Evolutionary conservation across 768 basidiomycete species (phyloP).

Genomic region (Tylopilus balloui): DNA sequence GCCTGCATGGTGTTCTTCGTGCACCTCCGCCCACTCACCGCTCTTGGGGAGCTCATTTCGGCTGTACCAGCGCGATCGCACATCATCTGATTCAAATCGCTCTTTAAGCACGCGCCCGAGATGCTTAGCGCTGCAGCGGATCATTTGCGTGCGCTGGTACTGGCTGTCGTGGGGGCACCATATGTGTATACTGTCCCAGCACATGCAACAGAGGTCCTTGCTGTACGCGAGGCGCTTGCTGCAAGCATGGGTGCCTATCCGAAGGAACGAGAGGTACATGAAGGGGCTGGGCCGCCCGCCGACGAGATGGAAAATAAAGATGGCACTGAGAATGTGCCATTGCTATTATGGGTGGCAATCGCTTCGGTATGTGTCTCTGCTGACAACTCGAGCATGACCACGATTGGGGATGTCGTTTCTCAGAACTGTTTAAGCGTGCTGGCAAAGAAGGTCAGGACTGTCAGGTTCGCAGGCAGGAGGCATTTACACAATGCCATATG

Average conservation of each 20-base stretch:
- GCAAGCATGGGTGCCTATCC: conserved; percentile 55
- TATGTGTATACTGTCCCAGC: conserved; percentile 66
- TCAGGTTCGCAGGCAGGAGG: conserved; percentile 43
- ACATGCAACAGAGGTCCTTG: conserved; percentile 64
- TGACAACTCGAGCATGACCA: neutral
- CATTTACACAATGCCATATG: conserved; percentile 39
- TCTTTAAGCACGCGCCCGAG: conserved; percentile 56
- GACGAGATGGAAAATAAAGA: conserved; percentile 21
- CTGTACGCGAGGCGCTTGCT: conserved; percentile 64
- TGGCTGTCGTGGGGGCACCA: conserved; percentile 64
- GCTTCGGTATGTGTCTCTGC: conserved; percentile 46
- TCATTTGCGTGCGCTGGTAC: conserved; percentile 63
- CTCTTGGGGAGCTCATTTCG: conserved; percentile 16
- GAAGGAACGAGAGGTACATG: conserved; percentile 15
- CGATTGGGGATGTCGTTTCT: neutral
- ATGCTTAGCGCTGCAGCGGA: conserved; percentile 57
- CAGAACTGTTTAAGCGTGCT: conserved; percentile 58
- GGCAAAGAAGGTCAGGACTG: conserved; percentile 52
- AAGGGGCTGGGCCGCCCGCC: neutral
- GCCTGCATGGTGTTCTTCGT: conserved; percentile 21
- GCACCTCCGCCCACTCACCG: conserved; percentile 20
- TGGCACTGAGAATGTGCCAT: conserved; percentile 54
- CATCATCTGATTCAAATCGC: conserved; percentile 30
- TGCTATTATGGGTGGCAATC: conserved; percentile 73
- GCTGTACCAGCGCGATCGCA: conserved; percentile 20